Percentiles rank a stretch among this genome's conserved stretches.
phyloP scores from a whole-genome alignment of 352 stramenopile genomes.

The Thalassiosira oceanica region DNA sequence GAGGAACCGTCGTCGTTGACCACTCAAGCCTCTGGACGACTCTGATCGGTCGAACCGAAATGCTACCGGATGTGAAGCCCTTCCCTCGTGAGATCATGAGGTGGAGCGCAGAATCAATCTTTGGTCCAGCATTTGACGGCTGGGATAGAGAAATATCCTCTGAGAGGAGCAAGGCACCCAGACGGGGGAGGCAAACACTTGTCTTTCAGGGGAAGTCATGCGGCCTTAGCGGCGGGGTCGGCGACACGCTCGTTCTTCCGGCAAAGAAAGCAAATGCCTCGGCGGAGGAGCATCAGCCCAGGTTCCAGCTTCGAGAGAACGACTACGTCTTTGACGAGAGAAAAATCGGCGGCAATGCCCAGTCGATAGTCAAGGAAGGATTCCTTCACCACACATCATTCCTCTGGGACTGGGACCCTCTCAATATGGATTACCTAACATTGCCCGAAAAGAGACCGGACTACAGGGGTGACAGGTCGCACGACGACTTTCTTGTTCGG shows the following conservation, averaged over 20 bases:
- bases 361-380: conserved; percentile 89
- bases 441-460: conserved; percentile 91
- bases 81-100: conserved; percentile 91
- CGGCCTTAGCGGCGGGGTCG: conserved; percentile 34
- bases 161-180: background rate
- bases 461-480: conserved; percentile 90
- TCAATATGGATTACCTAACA: conserved; percentile 93
- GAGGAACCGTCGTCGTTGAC: conserved; percentile 96
- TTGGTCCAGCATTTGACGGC: conserved; percentile 60
- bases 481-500: conserved; percentile 91
- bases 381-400: conserved; percentile 98
- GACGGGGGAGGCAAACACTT: conserved; percentile 38
- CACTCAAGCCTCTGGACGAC: conserved; percentile 73
- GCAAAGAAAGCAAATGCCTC: background rate
- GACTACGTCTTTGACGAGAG: conserved; percentile 92
- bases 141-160: conserved; percentile 31
- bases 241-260: conserved; percentile 39
- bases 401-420: conserved; percentile 91
- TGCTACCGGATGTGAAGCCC: conserved; percentile 61
- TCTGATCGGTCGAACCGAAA: conserved; percentile 64
- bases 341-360: conserved; percentile 96
- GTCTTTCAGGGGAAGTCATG: conserved; percentile 58
- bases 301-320: conserved; percentile 90
- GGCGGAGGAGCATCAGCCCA: conserved; percentile 6
- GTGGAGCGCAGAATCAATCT: conserved; percentile 77